Evolutionary conservation across 169 alveolate species (phyloP).

Genomic region (Eimeria sp.): DNA sequence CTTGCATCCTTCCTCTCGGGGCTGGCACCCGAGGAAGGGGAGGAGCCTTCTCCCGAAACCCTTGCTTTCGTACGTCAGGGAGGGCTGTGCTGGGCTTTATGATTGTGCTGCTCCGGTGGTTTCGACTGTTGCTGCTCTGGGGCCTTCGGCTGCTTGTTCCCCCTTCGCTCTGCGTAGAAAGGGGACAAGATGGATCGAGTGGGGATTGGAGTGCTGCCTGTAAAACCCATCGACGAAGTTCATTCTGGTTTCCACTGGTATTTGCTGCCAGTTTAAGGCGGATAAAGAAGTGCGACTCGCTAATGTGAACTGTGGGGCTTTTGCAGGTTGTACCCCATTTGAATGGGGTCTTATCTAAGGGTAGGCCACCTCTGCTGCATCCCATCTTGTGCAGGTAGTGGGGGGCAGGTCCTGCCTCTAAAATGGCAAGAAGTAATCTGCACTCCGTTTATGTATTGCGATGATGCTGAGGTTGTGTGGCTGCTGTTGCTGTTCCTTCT

Average conservation of each 20-base stretch:
- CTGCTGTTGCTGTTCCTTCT: not conserved
- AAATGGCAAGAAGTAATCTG: not conserved
- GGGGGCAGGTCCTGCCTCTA: not conserved
- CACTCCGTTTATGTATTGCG: not conserved
- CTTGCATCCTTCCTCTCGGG: conserved; percentile 61
- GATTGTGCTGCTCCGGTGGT: not conserved
- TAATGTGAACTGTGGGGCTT: not conserved
- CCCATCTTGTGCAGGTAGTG: not conserved
- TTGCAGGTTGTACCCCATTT: conserved; percentile 42
- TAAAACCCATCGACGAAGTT: not conserved
- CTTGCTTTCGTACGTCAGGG: conserved; percentile 58
- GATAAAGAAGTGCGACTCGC: not conserved
- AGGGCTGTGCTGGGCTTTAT: not conserved
- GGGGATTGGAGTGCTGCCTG: not conserved
- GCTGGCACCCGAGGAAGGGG: conserved; percentile 69
- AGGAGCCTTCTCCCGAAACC: conserved; percentile 65
- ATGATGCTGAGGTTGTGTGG: not conserved
- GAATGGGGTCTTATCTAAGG: conserved; percentile 43
- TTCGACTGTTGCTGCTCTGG: not conserved
- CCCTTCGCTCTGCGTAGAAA: not conserved
- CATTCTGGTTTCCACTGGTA: not conserved
- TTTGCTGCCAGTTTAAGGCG: not conserved
- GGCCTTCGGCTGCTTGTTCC: not conserved
- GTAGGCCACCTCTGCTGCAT: conserved; percentile 14
- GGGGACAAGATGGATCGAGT: not conserved